Evolutionary conservation across 1,284 basidiomycete species (phyloP), one percentile per base, ranked within the genome.

Genomic region (Phellopilus nigrolimitatus): DNA sequence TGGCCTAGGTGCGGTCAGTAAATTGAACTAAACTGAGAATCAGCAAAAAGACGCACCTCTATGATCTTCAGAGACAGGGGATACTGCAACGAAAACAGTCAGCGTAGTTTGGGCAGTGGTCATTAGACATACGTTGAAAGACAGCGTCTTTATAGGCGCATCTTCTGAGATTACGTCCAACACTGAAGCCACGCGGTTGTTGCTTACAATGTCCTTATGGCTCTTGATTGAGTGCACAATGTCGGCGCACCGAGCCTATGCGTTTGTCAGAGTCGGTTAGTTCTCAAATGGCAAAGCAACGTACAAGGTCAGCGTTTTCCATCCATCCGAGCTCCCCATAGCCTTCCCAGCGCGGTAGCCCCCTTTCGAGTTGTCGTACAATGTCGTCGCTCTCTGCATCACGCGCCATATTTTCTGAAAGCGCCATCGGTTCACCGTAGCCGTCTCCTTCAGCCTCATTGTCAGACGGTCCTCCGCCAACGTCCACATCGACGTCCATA

Each of bases 381-480:
- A 90, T 82, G 56, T 84, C 80, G 56, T 85, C 84, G 61, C 75
- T 80, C 60, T 82, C 81, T 4, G 75, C 76, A 60, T 85, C 81
- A 37, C 75, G 66, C 45, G 79, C 78, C 55, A 72, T 71, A 30
- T 54, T 63, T 41, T 77, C 75, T 24, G 74, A 71, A 0, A 79
- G 77, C 6, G 49, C 38, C 42, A 51, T 45, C 55, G 79, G 49
- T 4, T 42, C 49, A 39, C 46, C 51, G 25, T 48, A 47, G 15
- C 36, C 44, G 13, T 51, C 72, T 24, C 75, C 72, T 49, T 83
- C 80, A 0, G 80, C 70, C 28, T 84, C 82, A 50, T 78, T 68
- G 31, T 79, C 78, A 0, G 75, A 71, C 0, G 66, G 60, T 9
- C 64, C 43, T 21, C 46, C 49, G 17, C 50, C 54, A 19, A 47